phyloP scores from a whole-genome alignment of 768 basidiomycete species.

The Mrakia frigida region DNA sequence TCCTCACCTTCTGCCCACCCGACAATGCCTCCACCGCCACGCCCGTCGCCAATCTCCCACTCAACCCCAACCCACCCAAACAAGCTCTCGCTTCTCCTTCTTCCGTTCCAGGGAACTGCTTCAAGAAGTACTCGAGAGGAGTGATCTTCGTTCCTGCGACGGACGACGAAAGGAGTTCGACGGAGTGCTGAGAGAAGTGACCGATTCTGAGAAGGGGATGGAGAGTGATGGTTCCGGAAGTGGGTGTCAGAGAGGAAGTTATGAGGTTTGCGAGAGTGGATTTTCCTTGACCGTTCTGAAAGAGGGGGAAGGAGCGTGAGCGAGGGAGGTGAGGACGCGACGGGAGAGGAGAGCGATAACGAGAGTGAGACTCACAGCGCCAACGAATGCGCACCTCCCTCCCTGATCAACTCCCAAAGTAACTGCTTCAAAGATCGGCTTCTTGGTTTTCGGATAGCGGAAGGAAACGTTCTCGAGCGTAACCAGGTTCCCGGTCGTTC shows the following conservation, averaged over 20 bases:
- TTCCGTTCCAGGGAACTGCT: constrained; percentile 37
- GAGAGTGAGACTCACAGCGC: constrained; percentile 37
- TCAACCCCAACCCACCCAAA: constrained; percentile 50
- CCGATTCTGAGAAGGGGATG: constrained; percentile 57
- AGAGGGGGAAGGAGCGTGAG: not conserved
- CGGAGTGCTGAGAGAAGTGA: constrained; percentile 60
- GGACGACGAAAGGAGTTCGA: constrained; percentile 51
- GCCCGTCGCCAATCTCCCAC: constrained; percentile 47
- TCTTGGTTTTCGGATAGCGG: constrained; percentile 41
- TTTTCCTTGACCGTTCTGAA: constrained; percentile 55
- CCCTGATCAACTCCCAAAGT: constrained; percentile 47
- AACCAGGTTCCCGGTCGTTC: constrained; percentile 44
- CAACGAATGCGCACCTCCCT: constrained; percentile 49
- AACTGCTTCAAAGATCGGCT: constrained; percentile 42
- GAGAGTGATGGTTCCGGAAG: constrained; percentile 51
- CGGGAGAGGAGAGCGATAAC: not conserved
- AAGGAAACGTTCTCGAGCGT: constrained; percentile 47
- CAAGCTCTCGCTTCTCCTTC: constrained; percentile 49
- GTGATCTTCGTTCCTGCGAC: constrained; percentile 38
- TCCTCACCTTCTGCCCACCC: constrained; percentile 54
- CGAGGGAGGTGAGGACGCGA: not conserved
- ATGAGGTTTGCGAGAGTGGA: constrained; percentile 53
- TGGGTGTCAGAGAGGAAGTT: constrained; percentile 46
- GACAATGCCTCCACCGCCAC: constrained; percentile 51
- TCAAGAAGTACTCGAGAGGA: constrained; percentile 42